Evolutionary conservation across 2,329 filamentous ascomycete genomes (phyloP).

Genomic region (Tolypocladium guangdongense): DNA sequence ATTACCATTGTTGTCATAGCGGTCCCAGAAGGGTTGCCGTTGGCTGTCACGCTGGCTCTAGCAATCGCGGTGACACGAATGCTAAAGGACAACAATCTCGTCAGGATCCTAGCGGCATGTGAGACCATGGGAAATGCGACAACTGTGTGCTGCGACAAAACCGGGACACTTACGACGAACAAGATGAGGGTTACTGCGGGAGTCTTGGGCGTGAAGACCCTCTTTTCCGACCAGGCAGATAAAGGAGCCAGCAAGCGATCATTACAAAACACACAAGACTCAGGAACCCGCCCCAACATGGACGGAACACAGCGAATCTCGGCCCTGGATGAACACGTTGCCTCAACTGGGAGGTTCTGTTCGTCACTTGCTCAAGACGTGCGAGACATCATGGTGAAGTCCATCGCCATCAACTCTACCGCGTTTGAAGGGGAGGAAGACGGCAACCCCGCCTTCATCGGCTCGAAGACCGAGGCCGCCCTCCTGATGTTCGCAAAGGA

Average conservation of each 20-base stretch:
- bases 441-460: constrained; percentile 32
- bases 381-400: constrained; percentile 27
- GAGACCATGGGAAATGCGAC: constrained; percentile 65
- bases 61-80: constrained; percentile 60
- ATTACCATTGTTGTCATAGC: constrained; percentile 58
- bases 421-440: constrained; percentile 39
- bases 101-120: constrained; percentile 55
- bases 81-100: constrained; percentile 60
- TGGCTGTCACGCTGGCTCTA: constrained; percentile 57
- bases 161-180: constrained; percentile 18
- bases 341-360: constrained; percentile 7
- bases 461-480: constrained; percentile 44
- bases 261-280: constrained; percentile 17
- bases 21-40: constrained; percentile 53
- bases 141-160: constrained; percentile 62
- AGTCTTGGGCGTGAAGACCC: not conserved
- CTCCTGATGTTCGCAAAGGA: constrained; percentile 37
- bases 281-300: constrained; percentile 11
- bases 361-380: constrained; percentile 9
- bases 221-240: not conserved
- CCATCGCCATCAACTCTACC: constrained; percentile 43
- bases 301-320: not conserved
- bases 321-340: not conserved
- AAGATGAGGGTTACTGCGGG: not conserved
- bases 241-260: not conserved